phyloP scores from a whole-genome alignment of 371 early-diverging fungal genomes.

The Parasitella parasitica region DNA sequence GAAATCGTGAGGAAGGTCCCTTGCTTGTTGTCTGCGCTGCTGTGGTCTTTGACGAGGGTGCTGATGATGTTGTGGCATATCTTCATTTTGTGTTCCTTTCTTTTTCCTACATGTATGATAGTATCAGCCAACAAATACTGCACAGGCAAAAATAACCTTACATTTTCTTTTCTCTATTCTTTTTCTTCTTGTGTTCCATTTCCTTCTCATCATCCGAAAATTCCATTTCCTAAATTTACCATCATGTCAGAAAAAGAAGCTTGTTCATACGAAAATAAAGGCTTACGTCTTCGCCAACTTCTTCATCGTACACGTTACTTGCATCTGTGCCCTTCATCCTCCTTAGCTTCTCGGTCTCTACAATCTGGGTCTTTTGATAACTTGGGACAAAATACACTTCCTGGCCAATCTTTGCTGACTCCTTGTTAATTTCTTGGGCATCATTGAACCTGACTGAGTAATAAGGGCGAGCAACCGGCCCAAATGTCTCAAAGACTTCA shows the following conservation, averaged over 20 bases:
- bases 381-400: constrained; percentile 63
- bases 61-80: background rate
- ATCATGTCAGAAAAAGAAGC: background rate
- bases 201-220: constrained; percentile 91
- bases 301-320: constrained; percentile 91
- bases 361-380: constrained; percentile 55
- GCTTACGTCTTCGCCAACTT: constrained; percentile 66
- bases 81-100: background rate
- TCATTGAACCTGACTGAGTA: constrained; percentile 80
- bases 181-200: constrained; percentile 50
- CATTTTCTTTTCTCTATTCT: constrained; percentile 31
- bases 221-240: constrained; percentile 61
- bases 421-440: constrained; percentile 57
- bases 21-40: background rate
- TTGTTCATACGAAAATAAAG: background rate
- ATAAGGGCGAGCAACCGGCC: constrained; percentile 82
- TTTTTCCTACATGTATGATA: constrained; percentile 1
- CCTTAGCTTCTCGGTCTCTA: constrained; percentile 66
- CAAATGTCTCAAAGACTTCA: constrained; percentile 91
- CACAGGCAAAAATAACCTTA: background rate
- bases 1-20: constrained; percentile 16
- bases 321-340: constrained; percentile 87
- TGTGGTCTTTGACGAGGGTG: background rate
- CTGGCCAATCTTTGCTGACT: constrained; percentile 45
- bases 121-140: background rate